Conservation (phyloP, 2,329 filamentous ascomycete species). For the Cladosporium cucumerinum region DNA sequence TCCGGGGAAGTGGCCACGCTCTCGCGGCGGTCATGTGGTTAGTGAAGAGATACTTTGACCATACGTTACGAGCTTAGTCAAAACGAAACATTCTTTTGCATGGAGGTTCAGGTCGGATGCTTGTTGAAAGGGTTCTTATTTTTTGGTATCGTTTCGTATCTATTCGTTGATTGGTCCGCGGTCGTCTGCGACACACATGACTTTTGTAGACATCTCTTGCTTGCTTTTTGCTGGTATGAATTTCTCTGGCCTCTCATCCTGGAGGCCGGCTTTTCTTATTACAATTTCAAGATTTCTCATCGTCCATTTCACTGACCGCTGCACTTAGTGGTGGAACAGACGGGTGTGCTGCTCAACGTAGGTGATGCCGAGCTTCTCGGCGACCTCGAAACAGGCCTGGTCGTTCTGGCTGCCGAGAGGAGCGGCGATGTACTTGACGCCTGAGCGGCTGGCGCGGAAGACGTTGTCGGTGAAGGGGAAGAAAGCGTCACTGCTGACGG, state of each 20-base stretch:
- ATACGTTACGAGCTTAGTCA: neutral
- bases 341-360: slow-evolving; percentile 94
- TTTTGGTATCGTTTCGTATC: neutral
- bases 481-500: slow-evolving; percentile 91
- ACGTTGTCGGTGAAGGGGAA: slow-evolving; percentile 99
- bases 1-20: neutral
- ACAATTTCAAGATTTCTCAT: neutral
- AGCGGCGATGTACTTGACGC: slow-evolving; percentile 93
- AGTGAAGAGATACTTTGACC: neutral
- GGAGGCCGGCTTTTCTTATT: neutral
- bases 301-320: neutral
- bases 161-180: neutral
- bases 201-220: neutral
- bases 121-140: neutral
- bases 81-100: neutral
- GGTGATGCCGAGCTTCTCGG: slow-evolving; percentile 85
- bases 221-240: neutral
- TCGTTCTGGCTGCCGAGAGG: slow-evolving; percentile 89
- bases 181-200: neutral
- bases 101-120: neutral
- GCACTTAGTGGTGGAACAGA: slow-evolving; percentile 82
- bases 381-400: slow-evolving; percentile 75
- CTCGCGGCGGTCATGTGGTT: neutral
- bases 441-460: slow-evolving; percentile 82
- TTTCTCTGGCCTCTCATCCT: neutral